These are phyloP conservation scores for Globisporangium megalacanthum DNA, from an alignment of 352 stramenopile species.

Conservation along the genomic window DNA sequence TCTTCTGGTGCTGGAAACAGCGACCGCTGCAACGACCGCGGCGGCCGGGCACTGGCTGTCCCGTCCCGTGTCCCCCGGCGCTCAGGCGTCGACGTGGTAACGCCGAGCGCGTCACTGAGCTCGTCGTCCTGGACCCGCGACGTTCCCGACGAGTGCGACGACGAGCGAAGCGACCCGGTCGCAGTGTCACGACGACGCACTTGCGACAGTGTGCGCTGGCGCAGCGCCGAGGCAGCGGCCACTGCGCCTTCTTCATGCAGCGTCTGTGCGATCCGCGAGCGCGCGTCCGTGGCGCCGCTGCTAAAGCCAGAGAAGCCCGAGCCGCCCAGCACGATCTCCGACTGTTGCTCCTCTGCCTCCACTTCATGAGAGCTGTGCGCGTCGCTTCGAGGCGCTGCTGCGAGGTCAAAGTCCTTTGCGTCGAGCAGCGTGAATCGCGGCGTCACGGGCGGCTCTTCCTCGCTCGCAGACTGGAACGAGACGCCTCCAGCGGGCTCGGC, in stretches of 20 bases:
- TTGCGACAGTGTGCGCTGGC: constrained; percentile 6
- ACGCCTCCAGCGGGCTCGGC: neutral
- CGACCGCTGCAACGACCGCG: constrained; percentile 3
- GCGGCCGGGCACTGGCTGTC: neutral
- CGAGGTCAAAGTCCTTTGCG: constrained; percentile 40
- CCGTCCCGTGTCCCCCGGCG: neutral
- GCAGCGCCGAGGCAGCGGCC: constrained; percentile 4
- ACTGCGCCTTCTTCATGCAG: constrained; percentile 6
- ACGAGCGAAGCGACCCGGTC: constrained; percentile 11
- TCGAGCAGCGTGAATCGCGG: constrained; percentile 63
- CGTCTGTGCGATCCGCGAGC: constrained; percentile 8
- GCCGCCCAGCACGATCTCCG: constrained; percentile 42
- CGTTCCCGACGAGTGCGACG: constrained; percentile 9
- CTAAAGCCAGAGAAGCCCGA: constrained; percentile 28
- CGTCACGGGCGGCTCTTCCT: constrained; percentile 20
- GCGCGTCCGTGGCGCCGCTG: constrained; percentile 4
- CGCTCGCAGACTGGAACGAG: constrained; percentile 17
- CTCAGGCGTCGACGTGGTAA: constrained; percentile 14
- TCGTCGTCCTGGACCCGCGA: constrained; percentile 40
- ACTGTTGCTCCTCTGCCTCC: constrained; percentile 33
- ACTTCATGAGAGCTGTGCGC: neutral
- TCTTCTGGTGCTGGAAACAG: constrained; percentile 5
- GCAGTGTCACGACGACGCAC: constrained; percentile 4
- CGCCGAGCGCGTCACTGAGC: constrained; percentile 49
- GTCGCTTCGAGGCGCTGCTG: neutral